These are phyloP conservation scores for Linum trigynum DNA, from an alignment of 345 rosid genomes.

Conservation along the genomic window DNA sequence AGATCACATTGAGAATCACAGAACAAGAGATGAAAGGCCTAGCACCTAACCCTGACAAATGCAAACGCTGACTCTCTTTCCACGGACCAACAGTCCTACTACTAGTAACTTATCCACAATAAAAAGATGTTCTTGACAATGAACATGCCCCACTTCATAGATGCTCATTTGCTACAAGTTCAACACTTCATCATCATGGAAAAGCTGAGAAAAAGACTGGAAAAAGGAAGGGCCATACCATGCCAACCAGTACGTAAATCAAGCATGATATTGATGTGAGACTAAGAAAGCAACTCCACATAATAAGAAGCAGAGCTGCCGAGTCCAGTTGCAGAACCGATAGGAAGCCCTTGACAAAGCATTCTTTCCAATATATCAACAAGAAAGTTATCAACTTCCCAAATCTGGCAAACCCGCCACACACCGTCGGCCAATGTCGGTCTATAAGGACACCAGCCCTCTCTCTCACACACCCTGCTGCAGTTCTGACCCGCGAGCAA, in stretches of 20 bases:
- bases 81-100: not conserved
- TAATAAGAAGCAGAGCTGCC: slow-evolving; percentile 73
- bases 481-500: slow-evolving; percentile 35
- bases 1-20: not conserved
- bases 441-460: slow-evolving; percentile 48
- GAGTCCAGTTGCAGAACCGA: slow-evolving; percentile 67
- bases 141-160: not conserved
- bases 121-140: no score
- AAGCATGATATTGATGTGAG: slow-evolving; percentile 83
- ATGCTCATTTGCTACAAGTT: not conserved
- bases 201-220: not conserved
- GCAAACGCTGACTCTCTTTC: not conserved
- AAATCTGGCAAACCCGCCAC: slow-evolving; percentile 49
- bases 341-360: slow-evolving; percentile 52
- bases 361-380: slow-evolving; percentile 66
- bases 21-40: not conserved
- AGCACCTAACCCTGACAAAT: not conserved
- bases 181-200: not conserved
- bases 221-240: slow-evolving; percentile 43
- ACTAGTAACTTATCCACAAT: not conserved
- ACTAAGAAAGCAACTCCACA: slow-evolving; percentile 98
- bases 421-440: slow-evolving; percentile 84
- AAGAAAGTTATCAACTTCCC: slow-evolving; percentile 30
- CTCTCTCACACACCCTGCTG: slow-evolving; percentile 35
- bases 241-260: slow-evolving; percentile 65